Evolutionary conservation across 352 stramenopile species (phyloP).

Genomic region (Pythium graminicola): DNA sequence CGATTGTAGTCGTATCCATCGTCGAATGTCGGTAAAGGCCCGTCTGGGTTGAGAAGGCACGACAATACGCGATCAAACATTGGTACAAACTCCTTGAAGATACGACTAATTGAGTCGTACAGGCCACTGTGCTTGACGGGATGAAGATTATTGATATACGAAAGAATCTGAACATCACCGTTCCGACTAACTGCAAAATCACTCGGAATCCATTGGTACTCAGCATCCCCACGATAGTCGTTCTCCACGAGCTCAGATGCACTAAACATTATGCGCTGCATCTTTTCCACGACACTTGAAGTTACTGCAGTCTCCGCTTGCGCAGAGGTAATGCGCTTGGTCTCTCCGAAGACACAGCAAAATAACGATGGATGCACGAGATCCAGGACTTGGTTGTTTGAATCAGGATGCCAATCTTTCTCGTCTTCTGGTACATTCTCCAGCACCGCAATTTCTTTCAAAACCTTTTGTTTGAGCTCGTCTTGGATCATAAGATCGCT

Average conservation of each 20-base stretch:
- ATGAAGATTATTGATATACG: slow-evolving; percentile 38
- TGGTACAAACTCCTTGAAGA: slow-evolving; percentile 24
- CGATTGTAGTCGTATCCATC: slow-evolving; percentile 9
- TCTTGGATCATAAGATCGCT: slow-evolving; percentile 27
- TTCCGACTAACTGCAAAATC: neutral
- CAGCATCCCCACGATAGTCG: no score
- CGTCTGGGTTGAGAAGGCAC: slow-evolving; percentile 2
- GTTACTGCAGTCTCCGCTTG: no score
- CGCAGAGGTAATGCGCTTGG: no score
- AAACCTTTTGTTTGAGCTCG: slow-evolving; percentile 27
- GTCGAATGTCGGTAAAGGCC: neutral
- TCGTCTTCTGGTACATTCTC: slow-evolving; percentile 33
- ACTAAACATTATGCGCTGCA: slow-evolving; percentile 30
- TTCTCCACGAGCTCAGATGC: no score
- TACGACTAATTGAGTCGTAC: slow-evolving; percentile 19
- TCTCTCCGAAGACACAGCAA: slow-evolving; percentile 41
- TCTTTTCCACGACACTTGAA: slow-evolving; percentile 24
- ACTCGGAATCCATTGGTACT: neutral
- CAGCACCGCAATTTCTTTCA: slow-evolving; percentile 19
- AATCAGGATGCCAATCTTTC: slow-evolving; percentile 55
- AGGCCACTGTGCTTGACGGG: slow-evolving; percentile 9
- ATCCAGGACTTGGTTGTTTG: slow-evolving; percentile 43
- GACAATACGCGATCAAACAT: slow-evolving; percentile 27
- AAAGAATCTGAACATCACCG: slow-evolving; percentile 2
- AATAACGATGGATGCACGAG: slow-evolving; percentile 64